phyloP scores from a whole-genome alignment of 78 protist species.

The Speleostelium caveatum region DNA sequence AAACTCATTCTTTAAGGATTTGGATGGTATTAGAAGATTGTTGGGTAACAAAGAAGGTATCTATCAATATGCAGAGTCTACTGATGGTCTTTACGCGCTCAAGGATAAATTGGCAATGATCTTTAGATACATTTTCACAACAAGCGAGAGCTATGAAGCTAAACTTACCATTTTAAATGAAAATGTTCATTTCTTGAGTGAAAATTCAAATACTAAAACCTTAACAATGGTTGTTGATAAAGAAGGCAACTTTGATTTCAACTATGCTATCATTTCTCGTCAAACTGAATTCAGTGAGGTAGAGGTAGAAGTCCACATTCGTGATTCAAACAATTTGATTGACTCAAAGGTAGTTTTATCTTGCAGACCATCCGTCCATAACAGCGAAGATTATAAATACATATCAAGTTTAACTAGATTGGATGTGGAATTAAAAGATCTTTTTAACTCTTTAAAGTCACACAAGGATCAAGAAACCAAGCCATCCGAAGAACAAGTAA shows the following conservation, averaged over 20 bases:
- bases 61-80: slow-evolving; percentile 60
- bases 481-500: slow-evolving; percentile 15
- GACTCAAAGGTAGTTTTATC: not conserved
- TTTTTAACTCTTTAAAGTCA: not conserved
- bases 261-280: not conserved
- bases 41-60: slow-evolving; percentile 51
- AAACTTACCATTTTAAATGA: not conserved
- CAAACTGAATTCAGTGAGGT: not conserved
- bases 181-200: not conserved
- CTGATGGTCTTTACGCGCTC: slow-evolving; percentile 64
- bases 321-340: no score
- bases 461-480: not conserved
- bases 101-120: slow-evolving; percentile 59
- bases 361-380: not conserved
- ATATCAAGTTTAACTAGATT: not conserved
- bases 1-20: slow-evolving; percentile 56
- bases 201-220: not conserved
- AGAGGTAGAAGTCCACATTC: not conserved
- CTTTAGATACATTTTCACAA: slow-evolving; percentile 16
- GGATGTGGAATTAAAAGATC: not conserved
- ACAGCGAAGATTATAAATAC: not conserved
- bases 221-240: not conserved
- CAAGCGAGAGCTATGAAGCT: not conserved
- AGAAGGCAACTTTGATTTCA: not conserved
- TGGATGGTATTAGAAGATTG: slow-evolving; percentile 63